phyloP scores from a whole-genome alignment of 352 stramenopile genomes.

The Globisporangium lucens region DNA sequence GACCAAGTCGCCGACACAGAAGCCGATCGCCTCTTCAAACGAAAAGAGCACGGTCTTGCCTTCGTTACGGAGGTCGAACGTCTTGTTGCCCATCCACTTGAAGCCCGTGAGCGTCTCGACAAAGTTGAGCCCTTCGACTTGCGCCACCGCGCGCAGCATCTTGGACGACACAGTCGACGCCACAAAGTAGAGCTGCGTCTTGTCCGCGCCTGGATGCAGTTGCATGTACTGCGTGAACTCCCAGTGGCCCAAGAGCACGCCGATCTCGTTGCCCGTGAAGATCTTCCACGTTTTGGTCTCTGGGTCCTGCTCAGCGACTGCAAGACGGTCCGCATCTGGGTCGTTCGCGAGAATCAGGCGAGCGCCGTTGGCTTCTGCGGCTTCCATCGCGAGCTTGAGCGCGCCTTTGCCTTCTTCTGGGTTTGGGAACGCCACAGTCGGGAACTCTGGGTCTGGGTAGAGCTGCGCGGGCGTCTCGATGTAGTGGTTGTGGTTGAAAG shows the following conservation, averaged over 20 bases:
- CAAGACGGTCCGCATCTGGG: constrained; percentile 97
- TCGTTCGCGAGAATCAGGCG: constrained; percentile 97
- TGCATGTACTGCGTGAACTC: constrained; percentile 70
- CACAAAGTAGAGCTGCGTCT: constrained; percentile 85
- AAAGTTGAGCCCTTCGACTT: constrained; percentile 93
- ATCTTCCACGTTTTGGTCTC: constrained; percentile 89
- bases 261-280: constrained; percentile 99
- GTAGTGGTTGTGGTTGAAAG: constrained; percentile 88
- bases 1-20: constrained; percentile 95
- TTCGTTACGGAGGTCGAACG: constrained; percentile 63
- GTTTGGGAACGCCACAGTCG: constrained; percentile 97
- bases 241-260: constrained; percentile 93
- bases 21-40: constrained; percentile 99
- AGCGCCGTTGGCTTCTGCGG: constrained; percentile 66
- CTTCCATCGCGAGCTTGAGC: constrained; percentile 91
- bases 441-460: constrained; percentile 94
- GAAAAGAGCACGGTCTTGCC: constrained; percentile 94
- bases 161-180: constrained; percentile 97
- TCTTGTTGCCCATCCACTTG: constrained; percentile 98
- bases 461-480: constrained; percentile 85
- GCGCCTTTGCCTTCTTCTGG: constrained; percentile 97
- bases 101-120: constrained; percentile 98
- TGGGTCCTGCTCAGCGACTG: constrained; percentile 90
- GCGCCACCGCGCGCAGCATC: constrained; percentile 92
- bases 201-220: constrained; percentile 50